Percentiles rank a stretch among this genome's conserved stretches.
phyloP scores from a whole-genome alignment of 2,329 filamentous ascomycete species.

The Colletotrichum euphorbiae region DNA sequence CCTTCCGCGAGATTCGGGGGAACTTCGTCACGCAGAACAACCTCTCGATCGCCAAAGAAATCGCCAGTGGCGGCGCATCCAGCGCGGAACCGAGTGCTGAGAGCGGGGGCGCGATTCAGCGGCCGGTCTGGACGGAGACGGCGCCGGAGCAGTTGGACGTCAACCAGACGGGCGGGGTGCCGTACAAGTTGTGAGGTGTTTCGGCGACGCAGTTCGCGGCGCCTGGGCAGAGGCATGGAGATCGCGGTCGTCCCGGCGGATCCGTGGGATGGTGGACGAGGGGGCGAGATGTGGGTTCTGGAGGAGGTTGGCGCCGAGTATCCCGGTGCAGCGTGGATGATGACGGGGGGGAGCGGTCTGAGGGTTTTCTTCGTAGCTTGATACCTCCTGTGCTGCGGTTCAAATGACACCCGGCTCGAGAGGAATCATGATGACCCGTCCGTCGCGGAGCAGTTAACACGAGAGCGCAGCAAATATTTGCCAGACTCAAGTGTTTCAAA shows the following conservation, averaged over 20 bases:
- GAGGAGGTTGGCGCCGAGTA: conserved; percentile 41
- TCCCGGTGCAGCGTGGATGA: neutral
- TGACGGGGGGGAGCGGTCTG: neutral
- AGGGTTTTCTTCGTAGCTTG: too few species aligned
- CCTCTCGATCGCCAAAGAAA: conserved; percentile 51
- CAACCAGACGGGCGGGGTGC: conserved; percentile 58
- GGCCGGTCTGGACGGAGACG: conserved; percentile 50
- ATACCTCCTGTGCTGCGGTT: too few species aligned
- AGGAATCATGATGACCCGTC: too few species aligned
- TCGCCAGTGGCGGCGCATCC: conserved; percentile 45
- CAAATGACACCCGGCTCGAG: too few species aligned
- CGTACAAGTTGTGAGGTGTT: conserved; percentile 40
- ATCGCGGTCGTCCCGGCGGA: conserved; percentile 56
- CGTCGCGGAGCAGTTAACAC: too few species aligned
- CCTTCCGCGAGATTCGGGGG: conserved; percentile 58
- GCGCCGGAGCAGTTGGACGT: conserved; percentile 55
- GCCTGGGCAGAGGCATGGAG: conserved; percentile 48
- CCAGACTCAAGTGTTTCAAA: too few species aligned
- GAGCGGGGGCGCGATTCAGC: conserved; percentile 39
- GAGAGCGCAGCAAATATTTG: too few species aligned
- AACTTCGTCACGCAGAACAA: conserved; percentile 58
- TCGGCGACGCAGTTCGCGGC: conserved; percentile 45
- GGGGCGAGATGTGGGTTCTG: conserved; percentile 59
- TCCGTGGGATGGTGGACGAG: conserved; percentile 61
- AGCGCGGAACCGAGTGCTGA: conserved; percentile 42